Evolutionary conservation across 2,329 filamentous ascomycete genomes (phyloP).

Genomic region (Cercospora citrullina): DNA sequence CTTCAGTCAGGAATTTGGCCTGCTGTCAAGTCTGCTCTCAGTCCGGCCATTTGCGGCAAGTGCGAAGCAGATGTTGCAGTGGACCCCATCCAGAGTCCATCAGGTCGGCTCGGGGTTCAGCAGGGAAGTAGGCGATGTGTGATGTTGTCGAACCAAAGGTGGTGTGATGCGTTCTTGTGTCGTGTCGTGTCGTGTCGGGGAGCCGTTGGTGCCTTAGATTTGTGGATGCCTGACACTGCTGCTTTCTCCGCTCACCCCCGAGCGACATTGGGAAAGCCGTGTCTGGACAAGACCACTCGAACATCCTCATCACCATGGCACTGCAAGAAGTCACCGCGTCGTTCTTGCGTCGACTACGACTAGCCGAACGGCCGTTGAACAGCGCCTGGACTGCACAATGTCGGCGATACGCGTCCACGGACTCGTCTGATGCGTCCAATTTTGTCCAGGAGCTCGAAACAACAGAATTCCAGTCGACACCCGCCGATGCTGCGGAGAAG

Average conservation of each 20-base stretch:
- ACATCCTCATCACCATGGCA: conserved; percentile 30
- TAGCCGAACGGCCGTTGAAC: conserved; percentile 24
- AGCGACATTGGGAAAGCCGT: not conserved
- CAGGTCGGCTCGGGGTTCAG: too few species aligned
- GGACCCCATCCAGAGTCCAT: too few species aligned
- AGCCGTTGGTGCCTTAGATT: not conserved
- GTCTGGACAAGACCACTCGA: not conserved
- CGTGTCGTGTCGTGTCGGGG: too few species aligned
- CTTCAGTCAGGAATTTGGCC: too few species aligned
- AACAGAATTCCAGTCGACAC: conserved; percentile 46
- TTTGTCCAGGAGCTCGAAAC: conserved; percentile 47
- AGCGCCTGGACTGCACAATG: conserved; percentile 33
- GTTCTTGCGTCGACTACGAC: conserved; percentile 33
- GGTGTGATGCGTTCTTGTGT: not conserved
- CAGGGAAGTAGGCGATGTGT: not conserved
- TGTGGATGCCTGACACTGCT: not conserved
- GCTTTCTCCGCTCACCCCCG: not conserved
- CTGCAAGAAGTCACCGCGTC: conserved; percentile 37
- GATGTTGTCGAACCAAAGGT: too few species aligned
- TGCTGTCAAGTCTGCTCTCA: too few species aligned
- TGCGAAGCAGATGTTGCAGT: too few species aligned
- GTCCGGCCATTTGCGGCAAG: too few species aligned
- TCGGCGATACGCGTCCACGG: conserved; percentile 32
- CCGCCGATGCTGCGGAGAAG: conserved; percentile 41
- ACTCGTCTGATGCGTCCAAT: conserved; percentile 29